phyloP scores from a whole-genome alignment of 2,329 filamentous ascomycete genomes.

The Colletotrichum sojae region DNA sequence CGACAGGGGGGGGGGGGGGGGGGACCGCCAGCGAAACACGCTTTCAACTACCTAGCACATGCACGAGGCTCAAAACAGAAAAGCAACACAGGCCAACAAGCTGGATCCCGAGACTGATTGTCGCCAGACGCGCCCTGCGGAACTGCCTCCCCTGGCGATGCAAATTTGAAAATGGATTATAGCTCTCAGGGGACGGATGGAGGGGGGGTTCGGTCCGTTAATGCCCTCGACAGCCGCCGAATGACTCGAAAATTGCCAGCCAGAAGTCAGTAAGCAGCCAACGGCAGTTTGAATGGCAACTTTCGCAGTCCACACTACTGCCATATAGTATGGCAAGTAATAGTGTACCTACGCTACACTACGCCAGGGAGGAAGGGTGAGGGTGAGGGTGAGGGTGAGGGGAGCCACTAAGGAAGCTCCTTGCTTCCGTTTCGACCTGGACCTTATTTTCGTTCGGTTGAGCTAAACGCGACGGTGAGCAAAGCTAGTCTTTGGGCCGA shows the following conservation, averaged over 20 bases:
- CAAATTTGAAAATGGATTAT: constrained; percentile 1
- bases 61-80: constrained; percentile 36
- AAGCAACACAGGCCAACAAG: constrained; percentile 8
- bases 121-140: constrained; percentile 26
- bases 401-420: constrained; percentile 4
- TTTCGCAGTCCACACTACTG: neutral
- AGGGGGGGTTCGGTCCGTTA: neutral
- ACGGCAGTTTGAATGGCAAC: constrained; percentile 1
- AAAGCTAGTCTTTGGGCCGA: constrained; percentile 24
- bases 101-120: constrained; percentile 11
- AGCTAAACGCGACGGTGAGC: constrained; percentile 12
- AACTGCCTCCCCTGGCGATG: constrained; percentile 11
- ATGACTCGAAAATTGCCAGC: constrained; percentile 14
- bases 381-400: neutral
- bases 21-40: constrained; percentile 21
- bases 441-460: constrained; percentile 18
- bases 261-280: constrained; percentile 26
- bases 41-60: constrained; percentile 26
- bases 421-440: constrained; percentile 32
- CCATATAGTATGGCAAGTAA: too few relatives aligned
- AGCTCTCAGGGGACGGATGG: constrained; percentile 10
- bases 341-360: too few relatives aligned
- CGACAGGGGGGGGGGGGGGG: constrained; percentile 15
- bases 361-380: too few relatives aligned
- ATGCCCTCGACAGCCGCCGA: constrained; percentile 12